phyloP scores from a whole-genome alignment of 2,329 filamentous ascomycete species.

The Colletotrichum gigasporum region DNA sequence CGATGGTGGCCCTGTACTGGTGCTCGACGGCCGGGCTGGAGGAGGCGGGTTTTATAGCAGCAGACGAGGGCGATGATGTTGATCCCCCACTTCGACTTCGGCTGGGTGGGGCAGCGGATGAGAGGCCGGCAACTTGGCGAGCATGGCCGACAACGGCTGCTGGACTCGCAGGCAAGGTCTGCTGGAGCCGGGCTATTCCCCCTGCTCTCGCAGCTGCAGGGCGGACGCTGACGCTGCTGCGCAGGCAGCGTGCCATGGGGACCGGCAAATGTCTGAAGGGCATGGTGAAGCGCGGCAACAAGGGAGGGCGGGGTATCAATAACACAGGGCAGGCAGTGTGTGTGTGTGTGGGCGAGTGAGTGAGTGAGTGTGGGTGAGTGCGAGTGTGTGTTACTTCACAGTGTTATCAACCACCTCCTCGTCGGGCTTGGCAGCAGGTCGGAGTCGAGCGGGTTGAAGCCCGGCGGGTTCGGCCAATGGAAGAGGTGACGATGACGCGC shows the following conservation, averaged over 20 bases:
- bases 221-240: not conserved
- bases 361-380: not conserved
- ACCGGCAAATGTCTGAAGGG: constrained; percentile 24
- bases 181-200: constrained; percentile 11
- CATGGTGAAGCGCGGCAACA: constrained; percentile 16
- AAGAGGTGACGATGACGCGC: not conserved
- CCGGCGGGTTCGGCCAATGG: not conserved
- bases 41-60: constrained; percentile 13
- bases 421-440: not conserved
- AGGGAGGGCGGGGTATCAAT: constrained; percentile 2
- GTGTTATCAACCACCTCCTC: constrained; percentile 10
- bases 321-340: not conserved
- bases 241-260: constrained; percentile 20
- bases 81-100: constrained; percentile 18
- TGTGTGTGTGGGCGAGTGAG: not conserved
- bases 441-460: not conserved
- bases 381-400: not conserved
- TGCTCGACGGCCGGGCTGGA: constrained; percentile 10
- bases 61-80: constrained; percentile 4
- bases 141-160: constrained; percentile 17
- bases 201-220: constrained; percentile 6
- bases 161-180: not conserved
- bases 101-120: constrained; percentile 17
- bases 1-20: constrained; percentile 16
- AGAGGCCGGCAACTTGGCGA: constrained; percentile 23